Conservation (phyloP, 2,329 filamentous ascomycete genomes). For the Nothopassalora personata region DNA sequence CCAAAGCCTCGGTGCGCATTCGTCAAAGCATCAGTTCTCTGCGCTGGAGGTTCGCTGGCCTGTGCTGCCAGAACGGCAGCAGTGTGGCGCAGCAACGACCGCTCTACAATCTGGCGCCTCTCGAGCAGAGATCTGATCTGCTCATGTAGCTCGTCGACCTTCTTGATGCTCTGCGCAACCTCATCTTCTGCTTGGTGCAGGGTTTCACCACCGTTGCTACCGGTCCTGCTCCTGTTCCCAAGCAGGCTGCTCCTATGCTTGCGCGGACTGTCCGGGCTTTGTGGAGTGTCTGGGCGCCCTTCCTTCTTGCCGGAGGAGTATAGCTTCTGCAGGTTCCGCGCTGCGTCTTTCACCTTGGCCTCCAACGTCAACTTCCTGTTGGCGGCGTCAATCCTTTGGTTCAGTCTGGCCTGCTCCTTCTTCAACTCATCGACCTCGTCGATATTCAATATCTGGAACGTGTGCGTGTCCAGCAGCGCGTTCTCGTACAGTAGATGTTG, state of each 20-base stretch:
- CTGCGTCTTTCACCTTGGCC: conserved; percentile 89
- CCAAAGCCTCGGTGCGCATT: conserved; percentile 17
- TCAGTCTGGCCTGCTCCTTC: conserved; percentile 70
- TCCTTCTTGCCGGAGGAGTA: conserved; percentile 59
- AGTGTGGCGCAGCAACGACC: conserved; percentile 77
- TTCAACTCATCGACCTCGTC: conserved; percentile 90
- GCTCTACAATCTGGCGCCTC: conserved; percentile 67
- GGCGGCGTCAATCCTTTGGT: conserved; percentile 73
- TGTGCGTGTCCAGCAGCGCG: conserved; percentile 79
- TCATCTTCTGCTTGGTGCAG: conserved; percentile 64
- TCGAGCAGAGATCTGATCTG: conserved; percentile 78
- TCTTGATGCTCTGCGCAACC: conserved; percentile 65
- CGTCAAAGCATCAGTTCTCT: conserved; percentile 8
- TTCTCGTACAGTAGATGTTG: conserved; percentile 92
- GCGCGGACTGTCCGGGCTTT: conserved; percentile 45
- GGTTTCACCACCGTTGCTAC: conserved; percentile 40
- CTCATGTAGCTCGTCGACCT: conserved; percentile 77
- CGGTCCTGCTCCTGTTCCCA: conserved; percentile 33
- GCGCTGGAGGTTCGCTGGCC: conserved; percentile 18
- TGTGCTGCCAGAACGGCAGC: conserved; percentile 88
- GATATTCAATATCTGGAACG: conserved; percentile 79
- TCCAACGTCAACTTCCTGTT: conserved; percentile 81
- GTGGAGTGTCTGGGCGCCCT: conserved; percentile 39
- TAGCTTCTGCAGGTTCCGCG: conserved; percentile 75
- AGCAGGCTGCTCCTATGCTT: conserved; percentile 48